A percentile compares a stretch with the other conserved stretches of the same genome.
Evolutionary conservation across 2,329 filamentous ascomycete species (phyloP).

Genomic region (Xylaria arbuscula): DNA sequence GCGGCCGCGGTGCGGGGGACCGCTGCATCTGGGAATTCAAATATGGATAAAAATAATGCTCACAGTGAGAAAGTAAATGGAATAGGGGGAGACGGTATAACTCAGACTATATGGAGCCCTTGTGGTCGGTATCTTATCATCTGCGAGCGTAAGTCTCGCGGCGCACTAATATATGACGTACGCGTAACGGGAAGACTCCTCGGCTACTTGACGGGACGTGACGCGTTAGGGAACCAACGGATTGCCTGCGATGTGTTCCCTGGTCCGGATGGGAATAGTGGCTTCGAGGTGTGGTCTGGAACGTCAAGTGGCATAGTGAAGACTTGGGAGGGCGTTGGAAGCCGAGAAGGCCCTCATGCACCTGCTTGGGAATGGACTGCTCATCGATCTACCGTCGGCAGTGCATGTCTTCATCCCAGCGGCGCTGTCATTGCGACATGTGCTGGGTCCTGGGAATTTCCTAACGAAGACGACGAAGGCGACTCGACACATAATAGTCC

Average conservation of each 20-base stretch:
- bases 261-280: slow-evolving; percentile 50
- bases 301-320: slow-evolving; percentile 64
- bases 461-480: slow-evolving; percentile 38
- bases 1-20: slow-evolving; percentile 58
- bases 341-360: slow-evolving; percentile 55
- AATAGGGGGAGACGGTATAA: slow-evolving; percentile 71
- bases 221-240: slow-evolving; percentile 65
- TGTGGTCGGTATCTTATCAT: slow-evolving; percentile 73
- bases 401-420: slow-evolving; percentile 62
- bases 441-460: slow-evolving; percentile 63
- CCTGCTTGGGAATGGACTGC: slow-evolving; percentile 64
- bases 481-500: slow-evolving; percentile 5
- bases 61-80: slow-evolving; percentile 46
- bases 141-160: slow-evolving; percentile 67
- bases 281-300: slow-evolving; percentile 73
- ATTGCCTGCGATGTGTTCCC: slow-evolving; percentile 67
- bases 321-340: slow-evolving; percentile 69
- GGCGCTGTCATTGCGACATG: slow-evolving; percentile 68
- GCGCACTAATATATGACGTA: slow-evolving; percentile 71
- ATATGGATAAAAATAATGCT: not conserved
- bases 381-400: slow-evolving; percentile 58
- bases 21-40: slow-evolving; percentile 19
- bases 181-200: slow-evolving; percentile 69
- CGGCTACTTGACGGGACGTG: slow-evolving; percentile 63
- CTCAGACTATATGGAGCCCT: slow-evolving; percentile 70